Conservation (phyloP, 2,329 filamentous ascomycete species). For the Elsinoe batatas region DNA sequence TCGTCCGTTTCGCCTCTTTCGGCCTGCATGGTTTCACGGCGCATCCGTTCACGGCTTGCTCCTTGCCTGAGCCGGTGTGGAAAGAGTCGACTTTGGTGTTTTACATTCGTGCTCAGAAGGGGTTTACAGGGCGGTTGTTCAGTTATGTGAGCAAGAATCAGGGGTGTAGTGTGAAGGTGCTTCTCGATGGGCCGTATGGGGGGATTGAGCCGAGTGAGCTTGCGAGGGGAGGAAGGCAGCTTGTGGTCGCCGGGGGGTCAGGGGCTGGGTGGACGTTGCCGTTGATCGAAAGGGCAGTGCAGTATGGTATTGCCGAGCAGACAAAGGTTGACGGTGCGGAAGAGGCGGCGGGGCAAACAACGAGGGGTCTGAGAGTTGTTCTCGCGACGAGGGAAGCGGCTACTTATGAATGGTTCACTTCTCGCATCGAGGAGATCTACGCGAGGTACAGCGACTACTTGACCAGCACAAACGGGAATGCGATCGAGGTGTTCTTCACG, state of each 20-base stretch:
- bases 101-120: slow-evolving; percentile 42
- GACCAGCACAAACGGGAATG: neutral
- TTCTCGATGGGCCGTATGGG: slow-evolving; percentile 52
- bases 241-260: slow-evolving; percentile 48
- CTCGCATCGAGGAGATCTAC: slow-evolving; percentile 24
- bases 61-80: slow-evolving; percentile 32
- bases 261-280: slow-evolving; percentile 45
- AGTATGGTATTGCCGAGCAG: slow-evolving; percentile 22
- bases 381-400: slow-evolving; percentile 29
- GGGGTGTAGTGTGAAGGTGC: slow-evolving; percentile 32
- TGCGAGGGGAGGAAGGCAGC: slow-evolving; percentile 31
- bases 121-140: slow-evolving; percentile 41
- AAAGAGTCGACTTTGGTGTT: slow-evolving; percentile 41
- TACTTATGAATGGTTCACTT: slow-evolving; percentile 30
- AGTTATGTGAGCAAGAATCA: slow-evolving; percentile 31
- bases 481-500: neutral
- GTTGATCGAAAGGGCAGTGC: slow-evolving; percentile 31
- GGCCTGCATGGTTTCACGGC: slow-evolving; percentile 47
- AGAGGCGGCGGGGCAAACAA: neutral
- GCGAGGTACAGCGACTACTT: slow-evolving; percentile 16
- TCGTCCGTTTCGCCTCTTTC: slow-evolving; percentile 44
- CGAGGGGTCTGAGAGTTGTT: slow-evolving; percentile 19
- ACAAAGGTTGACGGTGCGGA: slow-evolving; percentile 7
- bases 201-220: slow-evolving; percentile 35
- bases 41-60: slow-evolving; percentile 55